Evolutionary conservation across 1,284 basidiomycete species (phyloP), one percentile per base, ranked within the genome.

Genomic region (Boletellus deceptivus): DNA sequence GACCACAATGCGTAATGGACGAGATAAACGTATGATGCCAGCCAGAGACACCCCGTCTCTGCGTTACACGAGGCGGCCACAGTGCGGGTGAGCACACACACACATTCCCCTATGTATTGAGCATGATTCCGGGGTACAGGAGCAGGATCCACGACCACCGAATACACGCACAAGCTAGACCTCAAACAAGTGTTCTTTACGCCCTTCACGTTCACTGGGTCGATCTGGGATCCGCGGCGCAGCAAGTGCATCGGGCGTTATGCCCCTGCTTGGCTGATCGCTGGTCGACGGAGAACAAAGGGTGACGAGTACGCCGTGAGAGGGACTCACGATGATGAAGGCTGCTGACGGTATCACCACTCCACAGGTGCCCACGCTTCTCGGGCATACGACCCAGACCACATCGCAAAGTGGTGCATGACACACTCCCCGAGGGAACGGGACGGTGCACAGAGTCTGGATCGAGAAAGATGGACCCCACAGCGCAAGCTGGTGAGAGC

Each of bases 291-390:
- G 43, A 49, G 50, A 54, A 46, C 45, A 31, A 8, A 16, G 18
- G 27, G 31, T 33, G 27, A 42, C 47, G 48, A 38, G 42, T 52
- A 20, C 14, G 27, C 25, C 18, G 14, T 46, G 29, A 38, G 36
- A 31, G 25, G 33, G 17, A 20, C 24, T 49, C 37, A 22, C n/a
- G 40, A 53, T 6, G 39, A 53, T 41, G 48, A 43, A 48, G 40
- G 22, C 20, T 31, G 29, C 29, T 31, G 37, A 13, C 18, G 40
- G 37, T 50, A 50, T 49, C 56, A 33, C 34, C 55, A 48, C 54
- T 55, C 61, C 62, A 62, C 51, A 50, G 27, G 39, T 49, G 44
- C 42, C 43, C 37, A 33, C 11, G n/a, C 39, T 48, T 54, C 52
- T 47, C 25, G 18, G 38, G 38, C n/a, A 39, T 10, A 5, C 14